Conservation (phyloP, 139 green algal genomes). For the Closterium sp. region DNA sequence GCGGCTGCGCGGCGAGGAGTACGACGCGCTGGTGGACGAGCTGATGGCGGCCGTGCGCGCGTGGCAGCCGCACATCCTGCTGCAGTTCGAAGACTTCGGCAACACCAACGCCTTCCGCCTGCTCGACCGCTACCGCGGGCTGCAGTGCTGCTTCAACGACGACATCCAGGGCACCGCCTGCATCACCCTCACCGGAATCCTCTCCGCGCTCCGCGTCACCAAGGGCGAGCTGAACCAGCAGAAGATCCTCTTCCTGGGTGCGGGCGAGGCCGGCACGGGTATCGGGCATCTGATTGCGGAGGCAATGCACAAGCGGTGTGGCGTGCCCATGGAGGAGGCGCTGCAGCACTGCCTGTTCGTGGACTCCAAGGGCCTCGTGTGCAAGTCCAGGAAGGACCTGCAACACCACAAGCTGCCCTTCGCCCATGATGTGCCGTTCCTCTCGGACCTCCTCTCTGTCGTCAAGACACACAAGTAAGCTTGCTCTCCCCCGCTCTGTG, state of each 20-base stretch:
- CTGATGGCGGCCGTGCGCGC: constrained; percentile 39
- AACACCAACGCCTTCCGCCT: constrained; percentile 76
- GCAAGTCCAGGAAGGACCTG: constrained; percentile 45
- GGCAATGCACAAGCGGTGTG: background rate
- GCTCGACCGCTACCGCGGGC: constrained; percentile 60
- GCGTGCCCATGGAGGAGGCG: constrained; percentile 34
- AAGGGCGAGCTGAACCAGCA: background rate
- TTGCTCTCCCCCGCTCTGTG: background rate
- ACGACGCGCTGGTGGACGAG: constrained; percentile 56
- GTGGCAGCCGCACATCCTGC: constrained; percentile 3
- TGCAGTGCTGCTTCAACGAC: constrained; percentile 82
- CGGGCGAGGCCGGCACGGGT: constrained; percentile 30
- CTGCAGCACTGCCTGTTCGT: constrained; percentile 69
- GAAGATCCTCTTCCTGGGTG: constrained; percentile 35
- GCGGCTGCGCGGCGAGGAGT: constrained; percentile 65
- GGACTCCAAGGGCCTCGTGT: constrained; percentile 78
- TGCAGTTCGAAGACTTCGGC: constrained; percentile 76
- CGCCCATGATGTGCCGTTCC: constrained; percentile 67
- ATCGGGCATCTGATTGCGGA: constrained; percentile 16
- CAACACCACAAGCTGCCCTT: constrained; percentile 83
- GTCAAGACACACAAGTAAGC: constrained; percentile 17
- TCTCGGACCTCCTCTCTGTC: constrained; percentile 11
- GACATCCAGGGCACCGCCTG: constrained; percentile 86
- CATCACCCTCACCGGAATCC: constrained; percentile 74
- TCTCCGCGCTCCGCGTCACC: constrained; percentile 65